A percentile compares a stretch with the other conserved stretches of the same genome.
Conservation (phyloP, 1,284 basidiomycete genomes). For the Paramarasmius palmivorus region DNA sequence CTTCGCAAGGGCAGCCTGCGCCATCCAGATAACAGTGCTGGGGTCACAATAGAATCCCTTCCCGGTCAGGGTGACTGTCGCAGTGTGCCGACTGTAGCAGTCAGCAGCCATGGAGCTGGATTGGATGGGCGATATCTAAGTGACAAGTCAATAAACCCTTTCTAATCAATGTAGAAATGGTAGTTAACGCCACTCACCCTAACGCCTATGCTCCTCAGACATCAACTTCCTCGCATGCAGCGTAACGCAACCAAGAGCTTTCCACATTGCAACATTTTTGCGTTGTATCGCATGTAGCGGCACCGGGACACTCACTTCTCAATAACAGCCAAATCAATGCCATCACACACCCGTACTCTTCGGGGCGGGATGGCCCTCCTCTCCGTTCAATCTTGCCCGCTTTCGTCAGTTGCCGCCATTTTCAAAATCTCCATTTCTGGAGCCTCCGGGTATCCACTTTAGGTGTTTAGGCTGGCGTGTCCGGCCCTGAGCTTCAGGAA, state of each 20-base stretch:
- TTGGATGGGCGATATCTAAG: constrained; percentile 31
- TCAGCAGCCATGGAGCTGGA: constrained; percentile 36
- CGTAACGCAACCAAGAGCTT: neutral
- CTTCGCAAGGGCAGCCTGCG: constrained; percentile 20
- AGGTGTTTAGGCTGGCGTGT: constrained; percentile 29
- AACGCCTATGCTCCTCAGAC: constrained; percentile 36
- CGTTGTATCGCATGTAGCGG: neutral
- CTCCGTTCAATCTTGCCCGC: constrained; percentile 18
- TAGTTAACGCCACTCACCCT: constrained; percentile 20
- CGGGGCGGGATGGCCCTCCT: constrained; percentile 15
- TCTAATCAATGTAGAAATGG: neutral
- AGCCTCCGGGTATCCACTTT: constrained; percentile 12
- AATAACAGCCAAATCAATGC: constrained; percentile 17
- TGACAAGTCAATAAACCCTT: neutral
- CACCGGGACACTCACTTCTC: constrained; percentile 3
- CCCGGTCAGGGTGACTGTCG: constrained; percentile 23
- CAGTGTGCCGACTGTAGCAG: constrained; percentile 28
- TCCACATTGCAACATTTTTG: neutral
- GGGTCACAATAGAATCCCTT: constrained; percentile 4
- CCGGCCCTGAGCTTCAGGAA: constrained; percentile 37
- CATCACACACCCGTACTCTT: constrained; percentile 15
- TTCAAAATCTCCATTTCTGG: constrained; percentile 13
- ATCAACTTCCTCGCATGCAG: constrained; percentile 33
- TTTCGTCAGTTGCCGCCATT: constrained; percentile 18
- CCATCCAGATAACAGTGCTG: constrained; percentile 12